Conservation (phyloP, 2,329 filamentous ascomycete genomes). For the Aspergillus pseudoterreus region DNA sequence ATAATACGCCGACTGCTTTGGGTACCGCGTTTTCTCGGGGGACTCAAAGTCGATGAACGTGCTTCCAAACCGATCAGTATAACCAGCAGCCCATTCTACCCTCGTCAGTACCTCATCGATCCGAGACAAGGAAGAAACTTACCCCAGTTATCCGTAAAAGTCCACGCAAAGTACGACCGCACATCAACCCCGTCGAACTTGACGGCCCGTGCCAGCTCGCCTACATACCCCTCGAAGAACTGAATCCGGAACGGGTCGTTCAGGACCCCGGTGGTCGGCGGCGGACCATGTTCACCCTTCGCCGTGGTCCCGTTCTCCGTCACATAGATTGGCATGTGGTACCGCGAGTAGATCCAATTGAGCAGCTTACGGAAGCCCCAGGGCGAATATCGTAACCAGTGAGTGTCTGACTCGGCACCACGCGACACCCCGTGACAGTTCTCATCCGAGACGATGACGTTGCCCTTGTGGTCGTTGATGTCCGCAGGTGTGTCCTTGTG, state of each 20-base stretch:
- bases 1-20: constrained; percentile 73
- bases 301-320: constrained; percentile 80
- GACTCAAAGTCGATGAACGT: constrained; percentile 73
- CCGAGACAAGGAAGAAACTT: constrained; percentile 27
- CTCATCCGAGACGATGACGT: constrained; percentile 65
- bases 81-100: constrained; percentile 76
- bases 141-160: constrained; percentile 63
- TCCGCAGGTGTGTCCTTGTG: constrained; percentile 54
- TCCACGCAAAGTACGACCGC: constrained; percentile 75
- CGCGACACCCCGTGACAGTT: constrained; percentile 68
- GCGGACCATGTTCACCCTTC: constrained; percentile 70
- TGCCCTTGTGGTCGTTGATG: constrained; percentile 65
- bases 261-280: constrained; percentile 56
- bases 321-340: constrained; percentile 71
- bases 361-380: constrained; percentile 69
- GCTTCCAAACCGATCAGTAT: constrained; percentile 74
- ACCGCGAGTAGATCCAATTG: constrained; percentile 68
- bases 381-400: constrained; percentile 71
- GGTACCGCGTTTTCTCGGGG: constrained; percentile 64
- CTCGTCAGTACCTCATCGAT: neutral
- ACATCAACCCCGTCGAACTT: constrained; percentile 69
- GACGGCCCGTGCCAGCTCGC: constrained; percentile 54
- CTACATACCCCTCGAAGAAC: constrained; percentile 72
- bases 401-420: constrained; percentile 71
- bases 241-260: constrained; percentile 72